Evolutionary conservation across 2,329 filamentous ascomycete genomes (phyloP).

Genomic region (Nemania sp.): DNA sequence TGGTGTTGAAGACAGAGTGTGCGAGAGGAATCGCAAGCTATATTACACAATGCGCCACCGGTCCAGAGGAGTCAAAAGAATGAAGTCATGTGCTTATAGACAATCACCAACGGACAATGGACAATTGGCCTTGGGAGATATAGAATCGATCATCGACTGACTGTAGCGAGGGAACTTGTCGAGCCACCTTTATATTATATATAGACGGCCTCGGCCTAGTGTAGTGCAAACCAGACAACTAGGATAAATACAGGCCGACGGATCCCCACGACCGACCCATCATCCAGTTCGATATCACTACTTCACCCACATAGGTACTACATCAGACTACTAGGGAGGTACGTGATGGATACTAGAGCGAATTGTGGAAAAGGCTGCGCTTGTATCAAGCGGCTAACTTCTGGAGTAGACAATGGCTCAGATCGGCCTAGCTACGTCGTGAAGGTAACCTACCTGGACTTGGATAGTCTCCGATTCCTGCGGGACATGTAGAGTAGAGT

Average conservation of each 20-base stretch:
- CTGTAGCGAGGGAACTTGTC: conserved; percentile 23
- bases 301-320: conserved; percentile 27
- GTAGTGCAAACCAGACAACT: conserved; percentile 46
- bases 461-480: neutral
- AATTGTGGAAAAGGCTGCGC: conserved; percentile 37
- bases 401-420: conserved; percentile 24
- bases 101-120: conserved; percentile 32
- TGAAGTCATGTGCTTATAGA: conserved; percentile 46
- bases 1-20: conserved; percentile 18
- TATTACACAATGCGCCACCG: conserved; percentile 40
- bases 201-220: conserved; percentile 38
- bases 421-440: neutral
- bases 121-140: conserved; percentile 35
- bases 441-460: neutral
- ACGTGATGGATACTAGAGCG: conserved; percentile 29
- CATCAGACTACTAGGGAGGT: neutral
- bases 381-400: conserved; percentile 29
- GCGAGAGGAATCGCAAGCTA: conserved; percentile 30
- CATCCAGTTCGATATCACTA: conserved; percentile 36
- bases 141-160: conserved; percentile 32
- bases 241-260: conserved; percentile 52
- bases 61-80: conserved; percentile 43
- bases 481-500: conserved; percentile 2
- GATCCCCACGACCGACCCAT: conserved; percentile 36
- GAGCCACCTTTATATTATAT: conserved; percentile 28